These are phyloP conservation scores for Blastosporella zonata DNA, from an alignment of 1,284 basidiomycete species.

Conservation along the genomic window DNA sequence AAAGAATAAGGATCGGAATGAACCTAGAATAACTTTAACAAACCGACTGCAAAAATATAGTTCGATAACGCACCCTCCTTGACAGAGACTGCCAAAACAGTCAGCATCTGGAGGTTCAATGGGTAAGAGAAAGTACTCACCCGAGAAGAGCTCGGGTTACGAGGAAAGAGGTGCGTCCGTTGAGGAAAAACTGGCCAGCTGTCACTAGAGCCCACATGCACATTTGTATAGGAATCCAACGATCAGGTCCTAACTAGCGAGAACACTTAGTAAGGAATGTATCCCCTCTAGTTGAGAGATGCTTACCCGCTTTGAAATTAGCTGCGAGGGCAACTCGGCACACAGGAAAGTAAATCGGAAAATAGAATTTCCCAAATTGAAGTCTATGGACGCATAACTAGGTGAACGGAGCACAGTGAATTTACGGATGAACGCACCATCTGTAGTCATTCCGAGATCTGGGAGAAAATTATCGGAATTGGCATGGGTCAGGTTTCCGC, in stretches of 20 bases:
- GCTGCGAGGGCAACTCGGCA: constrained; percentile 69
- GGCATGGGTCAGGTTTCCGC: constrained; percentile 56
- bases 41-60: not conserved
- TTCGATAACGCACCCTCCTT: constrained; percentile 36
- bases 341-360: constrained; percentile 56
- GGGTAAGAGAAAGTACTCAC: constrained; percentile 23
- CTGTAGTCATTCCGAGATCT: constrained; percentile 57
- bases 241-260: constrained; percentile 56
- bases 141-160: constrained; percentile 40
- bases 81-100: constrained; percentile 28
- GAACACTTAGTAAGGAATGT: not conserved
- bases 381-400: constrained; percentile 37
- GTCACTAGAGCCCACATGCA: constrained; percentile 38
- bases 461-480: constrained; percentile 67
- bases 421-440: constrained; percentile 32
- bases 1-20: constrained; percentile 63
- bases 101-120: constrained; percentile 44
- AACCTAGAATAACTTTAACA: constrained; percentile 29
- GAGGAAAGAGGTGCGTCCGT: constrained; percentile 53
- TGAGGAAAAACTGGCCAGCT: constrained; percentile 58
- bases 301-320: constrained; percentile 62
- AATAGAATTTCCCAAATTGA: constrained; percentile 62
- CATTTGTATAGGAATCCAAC: constrained; percentile 64
- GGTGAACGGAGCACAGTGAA: not conserved
- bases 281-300: not conserved